Conservation (phyloP, 768 basidiomycete species). For the Boletus patriciae region DNA sequence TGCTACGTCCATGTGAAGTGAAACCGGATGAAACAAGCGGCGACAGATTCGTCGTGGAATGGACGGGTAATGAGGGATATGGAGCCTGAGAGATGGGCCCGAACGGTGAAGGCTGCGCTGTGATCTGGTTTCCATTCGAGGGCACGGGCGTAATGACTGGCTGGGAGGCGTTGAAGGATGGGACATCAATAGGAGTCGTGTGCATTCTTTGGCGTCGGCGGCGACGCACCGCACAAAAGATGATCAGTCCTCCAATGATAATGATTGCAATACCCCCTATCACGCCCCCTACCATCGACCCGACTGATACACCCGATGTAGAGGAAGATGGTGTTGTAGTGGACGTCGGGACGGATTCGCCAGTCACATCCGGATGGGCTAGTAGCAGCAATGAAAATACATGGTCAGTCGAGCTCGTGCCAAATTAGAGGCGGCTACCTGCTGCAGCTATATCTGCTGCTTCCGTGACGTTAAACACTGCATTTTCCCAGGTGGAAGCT, state of each 20-base stretch:
- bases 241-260: slow-evolving; percentile 13
- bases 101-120: not conserved
- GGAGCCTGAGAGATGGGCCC: too few species aligned
- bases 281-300: slow-evolving; percentile 25
- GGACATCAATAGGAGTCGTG: not conserved
- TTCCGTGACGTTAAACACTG: slow-evolving; percentile 11
- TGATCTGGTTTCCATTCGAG: not conserved
- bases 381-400: not conserved
- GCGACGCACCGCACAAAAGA: slow-evolving; percentile 10
- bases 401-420: not conserved
- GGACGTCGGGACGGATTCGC: slow-evolving; percentile 13
- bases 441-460: slow-evolving; percentile 6
- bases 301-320: slow-evolving; percentile 8
- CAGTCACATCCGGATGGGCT: slow-evolving; percentile 19
- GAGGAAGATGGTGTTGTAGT: slow-evolving; percentile 5
- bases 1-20: not conserved
- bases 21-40: not conserved
- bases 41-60: slow-evolving; percentile 15
- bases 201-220: slow-evolving; percentile 6
- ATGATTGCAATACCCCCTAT: slow-evolving; percentile 18
- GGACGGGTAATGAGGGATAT: slow-evolving; percentile 6
- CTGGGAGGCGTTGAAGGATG: slow-evolving; percentile 1
- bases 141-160: not conserved
- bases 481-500: slow-evolving; percentile 23
- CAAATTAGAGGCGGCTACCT: slow-evolving; percentile 8